phyloP scores from a whole-genome alignment of 1,139 yeast species.

The Kluyveromyces sp. region DNA sequence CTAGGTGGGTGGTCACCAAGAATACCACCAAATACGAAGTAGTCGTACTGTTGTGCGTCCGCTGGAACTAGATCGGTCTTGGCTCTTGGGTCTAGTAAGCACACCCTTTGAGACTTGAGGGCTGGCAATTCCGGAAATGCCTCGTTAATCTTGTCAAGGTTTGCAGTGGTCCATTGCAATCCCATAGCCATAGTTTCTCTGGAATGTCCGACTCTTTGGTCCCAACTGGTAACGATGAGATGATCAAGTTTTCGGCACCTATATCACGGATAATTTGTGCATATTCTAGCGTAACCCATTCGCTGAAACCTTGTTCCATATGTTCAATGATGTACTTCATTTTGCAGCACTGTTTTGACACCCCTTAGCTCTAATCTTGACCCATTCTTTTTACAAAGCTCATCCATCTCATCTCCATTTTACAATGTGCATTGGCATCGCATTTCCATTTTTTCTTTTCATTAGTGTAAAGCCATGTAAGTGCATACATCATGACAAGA shows the following conservation, averaged over 20 bases:
- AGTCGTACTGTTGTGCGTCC: constrained; percentile 62
- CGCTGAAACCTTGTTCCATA: constrained; percentile 95
- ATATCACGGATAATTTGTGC: constrained; percentile 74
- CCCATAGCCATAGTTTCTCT: constrained; percentile 50
- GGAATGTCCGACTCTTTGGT: constrained; percentile 66
- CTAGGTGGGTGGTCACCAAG: constrained; percentile 95
- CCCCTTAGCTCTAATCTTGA: too few relatives aligned
- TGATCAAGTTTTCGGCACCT: constrained; percentile 63
- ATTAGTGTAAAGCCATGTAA: too few relatives aligned
- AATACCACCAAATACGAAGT: constrained; percentile 92
- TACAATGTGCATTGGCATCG: too few relatives aligned
- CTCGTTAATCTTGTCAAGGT: constrained; percentile 44
- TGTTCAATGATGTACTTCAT: constrained; percentile 74
- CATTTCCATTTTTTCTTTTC: too few relatives aligned
- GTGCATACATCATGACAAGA: too few relatives aligned
- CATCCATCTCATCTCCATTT: too few relatives aligned
- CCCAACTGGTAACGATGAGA: constrained; percentile 66
- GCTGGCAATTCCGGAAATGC: constrained; percentile 24
- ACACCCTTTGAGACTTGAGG: constrained; percentile 44
- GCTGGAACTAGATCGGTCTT: constrained; percentile 60
- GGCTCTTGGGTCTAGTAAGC: constrained; percentile 87
- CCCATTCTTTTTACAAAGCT: too few relatives aligned
- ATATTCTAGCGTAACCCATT: constrained; percentile 90
- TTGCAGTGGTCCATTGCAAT: constrained; percentile 74
- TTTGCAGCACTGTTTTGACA: too few relatives aligned